Conservation (phyloP, 2,329 filamentous ascomycete species). For the Hypoxylon sp. region DNA sequence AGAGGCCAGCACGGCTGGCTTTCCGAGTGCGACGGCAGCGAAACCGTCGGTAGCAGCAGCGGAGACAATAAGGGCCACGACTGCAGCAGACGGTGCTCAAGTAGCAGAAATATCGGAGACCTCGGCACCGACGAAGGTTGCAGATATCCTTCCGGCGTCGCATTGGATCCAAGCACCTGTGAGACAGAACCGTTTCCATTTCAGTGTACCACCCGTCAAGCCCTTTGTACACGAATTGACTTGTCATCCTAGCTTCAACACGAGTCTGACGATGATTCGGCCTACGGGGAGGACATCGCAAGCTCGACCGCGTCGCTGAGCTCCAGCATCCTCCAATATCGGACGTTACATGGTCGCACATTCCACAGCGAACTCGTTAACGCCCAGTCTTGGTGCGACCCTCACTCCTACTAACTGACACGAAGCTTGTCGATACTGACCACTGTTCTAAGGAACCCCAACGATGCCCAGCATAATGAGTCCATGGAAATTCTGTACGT, state of each 20-base stretch:
- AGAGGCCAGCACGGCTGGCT: constrained; percentile 4
- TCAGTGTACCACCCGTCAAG: background rate
- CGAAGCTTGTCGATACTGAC: constrained; percentile 17
- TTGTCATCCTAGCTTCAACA: constrained; percentile 22
- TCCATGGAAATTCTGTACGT: constrained; percentile 50
- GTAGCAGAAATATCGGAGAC: background rate
- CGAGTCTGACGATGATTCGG: constrained; percentile 46
- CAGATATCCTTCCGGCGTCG: constrained; percentile 44
- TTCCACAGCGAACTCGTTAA: constrained; percentile 49
- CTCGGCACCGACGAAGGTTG: constrained; percentile 7
- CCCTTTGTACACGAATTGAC: constrained; percentile 7
- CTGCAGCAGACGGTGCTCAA: background rate
- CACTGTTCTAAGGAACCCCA: constrained; percentile 45
- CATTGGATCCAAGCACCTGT: constrained; percentile 46
- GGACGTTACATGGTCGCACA: constrained; percentile 49
- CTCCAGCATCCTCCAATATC: constrained; percentile 50
- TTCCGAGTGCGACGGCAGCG: background rate
- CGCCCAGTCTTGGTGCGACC: constrained; percentile 47
- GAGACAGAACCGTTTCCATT: constrained; percentile 19
- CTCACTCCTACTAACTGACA: background rate
- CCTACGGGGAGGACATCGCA: constrained; percentile 46
- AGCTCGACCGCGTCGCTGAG: constrained; percentile 50
- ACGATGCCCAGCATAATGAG: constrained; percentile 49
- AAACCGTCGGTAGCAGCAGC: constrained; percentile 3
- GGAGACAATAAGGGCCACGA: constrained; percentile 5